Evolutionary conservation across 2,329 filamentous ascomycete species (phyloP), one percentile per base, ranked within the genome.

Genomic region (Aspergillus ustus): DNA sequence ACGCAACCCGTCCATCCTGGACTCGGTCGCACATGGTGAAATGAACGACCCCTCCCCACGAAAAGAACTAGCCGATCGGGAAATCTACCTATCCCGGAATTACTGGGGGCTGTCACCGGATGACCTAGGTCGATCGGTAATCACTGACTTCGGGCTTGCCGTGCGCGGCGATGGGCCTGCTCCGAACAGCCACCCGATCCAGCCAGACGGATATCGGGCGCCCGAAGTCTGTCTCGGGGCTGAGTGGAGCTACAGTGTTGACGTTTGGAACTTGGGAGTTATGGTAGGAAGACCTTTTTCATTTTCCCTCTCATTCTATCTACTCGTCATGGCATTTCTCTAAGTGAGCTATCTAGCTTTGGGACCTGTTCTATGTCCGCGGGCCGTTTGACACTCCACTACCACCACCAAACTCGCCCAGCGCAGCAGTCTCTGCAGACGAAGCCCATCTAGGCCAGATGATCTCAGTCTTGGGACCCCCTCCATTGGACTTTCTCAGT

Each of bases 151-250:
- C 60, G 70, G 71, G 15, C 66, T 71, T 48, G 70, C 69, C 2
- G 67, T 69, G 31, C 67, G 59, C 53, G 71, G 70, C 54, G 63
- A 72, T 46, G 66, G 75, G 72, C 64, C n/a, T n/a, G n/a, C 73
- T 28, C 49, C 28, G 22, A 59, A 63, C 68, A 60, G 83, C 77
- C 66, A 80, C 70, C 52, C 78, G 72, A 67, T 84, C 77, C 52
- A 86, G 72, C 72, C 69, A 31, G 70, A 74, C 48, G 64, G 65
- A 5, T 75, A 72, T 59, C 71, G 69, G 40, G 70, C 72, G 15
- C 73, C 72, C 13, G 73, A 75, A 63, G 72, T 75, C 55, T 67
- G 73, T 43, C 63, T 76, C 8, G 63, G 66, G 20, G 62, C 51
- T 3, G 69, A 69, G 4, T 76, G 69, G 73, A 69, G 67, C 34